phyloP scores from a whole-genome alignment of 106 monocot species.

The Hemerocallis citrina region DNA sequence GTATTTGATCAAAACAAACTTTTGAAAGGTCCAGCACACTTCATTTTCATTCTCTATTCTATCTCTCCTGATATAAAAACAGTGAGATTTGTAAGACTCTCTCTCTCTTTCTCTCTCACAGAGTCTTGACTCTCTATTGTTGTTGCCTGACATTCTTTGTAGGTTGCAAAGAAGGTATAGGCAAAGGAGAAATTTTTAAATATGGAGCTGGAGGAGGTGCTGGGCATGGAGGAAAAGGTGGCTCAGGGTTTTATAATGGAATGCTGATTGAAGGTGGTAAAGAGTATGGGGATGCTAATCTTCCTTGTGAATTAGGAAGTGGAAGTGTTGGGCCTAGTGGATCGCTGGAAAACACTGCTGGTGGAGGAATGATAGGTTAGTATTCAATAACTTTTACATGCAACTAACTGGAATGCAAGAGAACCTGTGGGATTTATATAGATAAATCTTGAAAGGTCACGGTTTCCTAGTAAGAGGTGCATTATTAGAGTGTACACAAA shows the following conservation, averaged over 20 bases:
- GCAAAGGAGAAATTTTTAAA: constrained; percentile 62
- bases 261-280: constrained; percentile 58
- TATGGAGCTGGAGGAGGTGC: constrained; percentile 92
- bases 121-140: neutral
- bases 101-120: neutral
- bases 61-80: neutral
- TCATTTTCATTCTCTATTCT: neutral
- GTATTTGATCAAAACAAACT: neutral
- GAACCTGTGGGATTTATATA: neutral
- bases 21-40: neutral
- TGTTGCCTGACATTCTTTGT: constrained; percentile 10
- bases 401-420: neutral
- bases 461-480: too few species aligned
- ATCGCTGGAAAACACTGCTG: constrained; percentile 49
- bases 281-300: constrained; percentile 75
- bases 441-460: too few species aligned
- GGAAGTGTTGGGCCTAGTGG: constrained; percentile 62
- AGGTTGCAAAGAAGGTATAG: constrained; percentile 93
- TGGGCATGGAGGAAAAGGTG: constrained; percentile 93
- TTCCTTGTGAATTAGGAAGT: constrained; percentile 95
- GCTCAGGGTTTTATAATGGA: constrained; percentile 78
- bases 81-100: too few species aligned
- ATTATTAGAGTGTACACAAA: too few species aligned
- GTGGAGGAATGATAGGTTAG: constrained; percentile 91
- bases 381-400: constrained; percentile 5